Evolutionary conservation across 164 flowering plant genomes (phyloP).

Genomic region (Annona cherimola): DNA sequence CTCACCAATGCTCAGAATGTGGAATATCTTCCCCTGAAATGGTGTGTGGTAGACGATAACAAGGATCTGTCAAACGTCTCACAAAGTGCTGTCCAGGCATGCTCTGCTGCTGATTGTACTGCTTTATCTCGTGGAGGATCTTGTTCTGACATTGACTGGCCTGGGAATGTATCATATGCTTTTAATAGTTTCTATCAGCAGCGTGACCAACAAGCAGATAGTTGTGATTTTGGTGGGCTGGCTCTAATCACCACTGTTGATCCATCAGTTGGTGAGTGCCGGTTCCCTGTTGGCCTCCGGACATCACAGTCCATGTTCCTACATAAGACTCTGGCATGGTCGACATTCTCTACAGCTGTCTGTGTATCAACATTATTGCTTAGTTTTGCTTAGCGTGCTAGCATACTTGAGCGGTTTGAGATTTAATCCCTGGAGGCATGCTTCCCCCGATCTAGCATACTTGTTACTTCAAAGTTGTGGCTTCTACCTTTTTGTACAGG

Average conservation of each 20-base stretch:
- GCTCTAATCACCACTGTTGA: slow-evolving; percentile 86
- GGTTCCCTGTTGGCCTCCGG: slow-evolving; percentile 52
- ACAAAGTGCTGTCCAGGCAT: slow-evolving; percentile 46
- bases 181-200: slow-evolving; percentile 86
- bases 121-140: slow-evolving; percentile 74
- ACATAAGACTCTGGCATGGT: slow-evolving; percentile 4
- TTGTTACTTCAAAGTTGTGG: neutral
- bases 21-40: slow-evolving; percentile 60
- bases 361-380: slow-evolving; percentile 11
- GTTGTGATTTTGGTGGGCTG: slow-evolving; percentile 81
- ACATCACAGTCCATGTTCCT: slow-evolving; percentile 38
- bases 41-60: slow-evolving; percentile 88
- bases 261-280: slow-evolving; percentile 70
- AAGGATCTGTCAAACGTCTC: slow-evolving; percentile 56
- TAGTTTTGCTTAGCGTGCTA: slow-evolving; percentile 6
- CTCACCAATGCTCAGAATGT: slow-evolving; percentile 67
- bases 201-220: slow-evolving; percentile 62
- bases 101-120: slow-evolving; percentile 66
- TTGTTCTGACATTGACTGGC: slow-evolving; percentile 77
- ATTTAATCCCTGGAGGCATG: neutral
- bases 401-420: neutral
- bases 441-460: neutral
- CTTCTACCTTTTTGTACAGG: slow-evolving; percentile 5
- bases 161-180: slow-evolving; percentile 77
- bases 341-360: slow-evolving; percentile 16